Percentiles rank a stretch among this genome's conserved stretches.
phyloP scores from a whole-genome alignment of 805 yeast genomes.

The Yarrowia deformans region DNA sequence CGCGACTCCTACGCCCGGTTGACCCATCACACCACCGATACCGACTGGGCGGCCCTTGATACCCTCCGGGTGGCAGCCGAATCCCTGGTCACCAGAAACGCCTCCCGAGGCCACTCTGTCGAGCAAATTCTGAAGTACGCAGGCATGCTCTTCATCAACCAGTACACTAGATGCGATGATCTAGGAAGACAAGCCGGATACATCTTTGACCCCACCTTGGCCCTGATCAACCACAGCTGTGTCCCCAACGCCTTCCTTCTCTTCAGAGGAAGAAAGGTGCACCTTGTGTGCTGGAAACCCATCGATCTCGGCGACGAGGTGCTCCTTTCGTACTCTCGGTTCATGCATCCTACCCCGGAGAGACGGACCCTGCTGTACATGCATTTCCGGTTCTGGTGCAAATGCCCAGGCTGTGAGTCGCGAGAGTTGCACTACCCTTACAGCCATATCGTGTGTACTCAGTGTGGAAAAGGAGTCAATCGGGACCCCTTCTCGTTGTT shows the following conservation, averaged over 20 bases:
- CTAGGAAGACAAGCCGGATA: slow-evolving; percentile 11
- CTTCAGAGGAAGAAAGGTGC: slow-evolving; percentile 11
- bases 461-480: slow-evolving; percentile 14
- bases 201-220: slow-evolving; percentile 21
- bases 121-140: slow-evolving; percentile 22
- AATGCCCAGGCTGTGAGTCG: slow-evolving; percentile 9
- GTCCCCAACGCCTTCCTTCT: slow-evolving; percentile 17
- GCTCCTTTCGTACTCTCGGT: slow-evolving; percentile 13
- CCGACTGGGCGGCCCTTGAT: slow-evolving; percentile 2
- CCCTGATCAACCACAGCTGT: slow-evolving; percentile 32
- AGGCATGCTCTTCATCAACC: slow-evolving; percentile 32
- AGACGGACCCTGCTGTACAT: slow-evolving; percentile 17
- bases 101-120: background rate
- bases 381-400: slow-evolving; percentile 38
- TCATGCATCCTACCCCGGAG: slow-evolving; percentile 16
- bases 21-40: slow-evolving; percentile 21
- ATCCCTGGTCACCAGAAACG: slow-evolving; percentile 1
- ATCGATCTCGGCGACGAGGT: slow-evolving; percentile 27
- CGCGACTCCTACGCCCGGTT: background rate
- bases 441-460: slow-evolving; percentile 12
- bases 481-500: slow-evolving; percentile 7
- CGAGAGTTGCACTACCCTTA: slow-evolving; percentile 7
- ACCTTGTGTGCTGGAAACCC: slow-evolving; percentile 20
- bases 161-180: slow-evolving; percentile 35
- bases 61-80: slow-evolving; percentile 3